Evolutionary conservation across 371 early-diverging fungal species (phyloP).

Genomic region (Syncephalastrum monosporum): DNA sequence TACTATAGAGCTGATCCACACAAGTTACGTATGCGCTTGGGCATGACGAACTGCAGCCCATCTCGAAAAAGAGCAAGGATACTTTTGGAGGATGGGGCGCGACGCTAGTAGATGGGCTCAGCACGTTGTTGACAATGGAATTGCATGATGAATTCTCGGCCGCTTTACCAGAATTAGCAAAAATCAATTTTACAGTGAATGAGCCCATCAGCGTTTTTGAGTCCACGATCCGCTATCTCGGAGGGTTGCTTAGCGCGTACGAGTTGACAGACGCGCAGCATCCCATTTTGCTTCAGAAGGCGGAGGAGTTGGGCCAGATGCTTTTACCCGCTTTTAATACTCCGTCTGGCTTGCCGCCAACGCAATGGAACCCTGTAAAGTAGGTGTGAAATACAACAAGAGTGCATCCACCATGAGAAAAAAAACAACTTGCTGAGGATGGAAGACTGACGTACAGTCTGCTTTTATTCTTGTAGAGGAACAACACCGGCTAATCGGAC

Average conservation of each 20-base stretch:
- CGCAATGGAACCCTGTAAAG: slow-evolving; percentile 40
- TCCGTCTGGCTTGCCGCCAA: slow-evolving; percentile 56
- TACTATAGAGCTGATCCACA: background rate
- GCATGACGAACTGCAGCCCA: slow-evolving; percentile 58
- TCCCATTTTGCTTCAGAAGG: slow-evolving; percentile 39
- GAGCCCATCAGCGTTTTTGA: slow-evolving; percentile 77
- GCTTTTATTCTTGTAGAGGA: slow-evolving; percentile 14
- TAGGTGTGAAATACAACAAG: slow-evolving; percentile 10
- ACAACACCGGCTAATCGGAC: slow-evolving; percentile 13
- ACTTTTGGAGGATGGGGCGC: slow-evolving; percentile 78
- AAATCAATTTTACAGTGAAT: slow-evolving; percentile 43
- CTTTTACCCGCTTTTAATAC: slow-evolving; percentile 64
- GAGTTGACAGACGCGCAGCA: slow-evolving; percentile 55
- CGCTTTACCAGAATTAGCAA: slow-evolving; percentile 54
- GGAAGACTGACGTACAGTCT: background rate
- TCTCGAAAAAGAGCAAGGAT: slow-evolving; percentile 43
- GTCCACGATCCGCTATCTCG: slow-evolving; percentile 86
- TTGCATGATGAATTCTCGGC: slow-evolving; percentile 65
- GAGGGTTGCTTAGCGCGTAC: slow-evolving; percentile 83
- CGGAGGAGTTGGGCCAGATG: slow-evolving; percentile 51
- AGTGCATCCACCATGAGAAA: slow-evolving; percentile 11
- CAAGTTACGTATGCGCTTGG: slow-evolving; percentile 50
- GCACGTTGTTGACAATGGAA: slow-evolving; percentile 80
- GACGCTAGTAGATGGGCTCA: slow-evolving; percentile 81
- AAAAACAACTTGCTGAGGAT: slow-evolving; percentile 40